These are phyloP conservation scores for Populus nigra DNA, from an alignment of 345 rosid species.

Conservation along the genomic window DNA sequence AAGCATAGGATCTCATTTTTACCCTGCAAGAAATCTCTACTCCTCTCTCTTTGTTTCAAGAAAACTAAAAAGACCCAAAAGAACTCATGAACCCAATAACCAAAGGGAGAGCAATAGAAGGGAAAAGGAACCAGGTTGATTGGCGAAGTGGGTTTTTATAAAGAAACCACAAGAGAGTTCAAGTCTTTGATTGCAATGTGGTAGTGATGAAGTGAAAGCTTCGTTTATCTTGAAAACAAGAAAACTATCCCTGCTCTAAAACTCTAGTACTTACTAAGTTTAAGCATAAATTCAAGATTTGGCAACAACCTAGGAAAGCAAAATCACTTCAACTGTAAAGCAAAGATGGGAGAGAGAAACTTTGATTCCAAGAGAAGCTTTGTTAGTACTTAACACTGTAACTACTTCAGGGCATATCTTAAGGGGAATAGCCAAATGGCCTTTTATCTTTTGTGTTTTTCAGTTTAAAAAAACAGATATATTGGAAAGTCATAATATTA, in stretches of 20 bases:
- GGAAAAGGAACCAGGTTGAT: conserved; percentile 15
- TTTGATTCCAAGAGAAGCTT: conserved; percentile 80
- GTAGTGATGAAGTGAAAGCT: not conserved
- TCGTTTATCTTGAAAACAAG: conserved; percentile 9
- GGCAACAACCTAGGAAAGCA: conserved; percentile 55
- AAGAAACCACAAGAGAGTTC: conserved; percentile 8
- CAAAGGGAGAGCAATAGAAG: not conserved
- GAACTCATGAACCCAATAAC: conserved; percentile 32
- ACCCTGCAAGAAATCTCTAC: conserved; percentile 22
- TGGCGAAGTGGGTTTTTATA: conserved; percentile 17
- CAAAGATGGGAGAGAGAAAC: conserved; percentile 37
- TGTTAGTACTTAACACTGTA: not conserved
- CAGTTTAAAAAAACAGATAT: no score
- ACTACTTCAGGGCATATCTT: not conserved
- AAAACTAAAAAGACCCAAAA: conserved; percentile 15
- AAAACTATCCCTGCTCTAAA: not conserved
- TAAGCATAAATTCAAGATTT: conserved; percentile 43
- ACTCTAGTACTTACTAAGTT: conserved; percentile 2
- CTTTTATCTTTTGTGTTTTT: no score
- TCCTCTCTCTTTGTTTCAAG: conserved; percentile 17
- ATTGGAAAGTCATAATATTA: no score
- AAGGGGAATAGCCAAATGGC: no score
- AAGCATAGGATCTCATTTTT: conserved; percentile 41
- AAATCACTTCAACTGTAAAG: conserved; percentile 19
- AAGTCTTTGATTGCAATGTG: conserved; percentile 15